Evolutionary conservation across 352 stramenopile genomes (phyloP), one percentile per base, ranked within the genome.

Genomic region (Phytopythium sindhum): DNA sequence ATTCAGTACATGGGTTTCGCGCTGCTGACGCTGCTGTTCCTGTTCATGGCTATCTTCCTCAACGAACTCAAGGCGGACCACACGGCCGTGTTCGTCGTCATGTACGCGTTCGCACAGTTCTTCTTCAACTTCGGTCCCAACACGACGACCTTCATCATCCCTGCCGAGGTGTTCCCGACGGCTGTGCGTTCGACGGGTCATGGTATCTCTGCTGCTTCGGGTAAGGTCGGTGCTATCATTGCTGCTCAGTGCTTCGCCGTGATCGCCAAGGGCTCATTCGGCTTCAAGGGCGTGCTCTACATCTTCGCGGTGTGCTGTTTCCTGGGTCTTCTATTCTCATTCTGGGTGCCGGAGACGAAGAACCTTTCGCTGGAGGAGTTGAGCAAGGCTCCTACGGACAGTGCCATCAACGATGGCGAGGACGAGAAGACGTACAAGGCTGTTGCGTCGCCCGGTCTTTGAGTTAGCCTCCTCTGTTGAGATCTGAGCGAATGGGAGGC

Each of bases 121-220:
- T 83, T 82, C 58, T 83, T 84, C 67, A 84, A 87, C 64, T 88
- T 93, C 65, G 81, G 81, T 1, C 81, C 84, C 48, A 89, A 89
- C 67, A 70, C 78, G 45, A 95, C 88, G 19, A 96, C 88, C 19
- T 96, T 95, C 72, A 82, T 96, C 57, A 89, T 95, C 62, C 85
- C 88, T 1, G 80, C 86, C 6, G 88, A 95, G 67, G 74, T 93
- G 4, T 94, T 95, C 67, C 86, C 86, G 2, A 95, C 86, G 35
- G 77, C 88, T 45, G 78, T 93, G 67, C 75, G 88, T 42, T 94
- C 85, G 8, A 86, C 87, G 37, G 86, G 84, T 45, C 88, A 96
- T 69, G 88, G 88, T 19, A 91, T 95, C 66, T 91, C 83, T 24
- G 84, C 84, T 35, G 78, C 81, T 1, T 77, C 78, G 31, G 86